These are phyloP conservation scores for Botryobasidium botryosum DNA, from an alignment of 768 basidiomycete genomes.

Conservation along the genomic window DNA sequence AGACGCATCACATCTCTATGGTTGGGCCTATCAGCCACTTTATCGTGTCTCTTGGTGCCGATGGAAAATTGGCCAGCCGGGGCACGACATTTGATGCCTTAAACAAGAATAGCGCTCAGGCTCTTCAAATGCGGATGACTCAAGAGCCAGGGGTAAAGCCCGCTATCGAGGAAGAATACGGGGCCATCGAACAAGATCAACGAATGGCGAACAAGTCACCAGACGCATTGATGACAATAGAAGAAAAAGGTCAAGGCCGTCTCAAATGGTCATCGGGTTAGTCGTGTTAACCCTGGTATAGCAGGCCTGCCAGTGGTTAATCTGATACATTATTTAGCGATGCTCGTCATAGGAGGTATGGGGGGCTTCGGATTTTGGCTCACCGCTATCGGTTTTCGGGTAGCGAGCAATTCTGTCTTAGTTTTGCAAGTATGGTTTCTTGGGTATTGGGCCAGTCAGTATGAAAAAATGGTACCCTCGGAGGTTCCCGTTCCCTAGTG, in stretches of 20 bases:
- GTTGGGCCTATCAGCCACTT: constrained; percentile 35
- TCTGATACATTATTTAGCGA: constrained; percentile 15
- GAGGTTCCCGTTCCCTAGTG: constrained; percentile 21
- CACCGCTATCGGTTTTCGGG: constrained; percentile 12
- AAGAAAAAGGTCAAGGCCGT: constrained; percentile 44
- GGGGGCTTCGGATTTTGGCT: constrained; percentile 21
- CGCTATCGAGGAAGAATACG: constrained; percentile 19
- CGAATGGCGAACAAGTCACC: constrained; percentile 18
- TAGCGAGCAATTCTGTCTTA: constrained; percentile 12
- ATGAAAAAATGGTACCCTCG: constrained; percentile 13
- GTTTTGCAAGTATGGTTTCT: constrained; percentile 27
- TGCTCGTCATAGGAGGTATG: constrained; percentile 20
- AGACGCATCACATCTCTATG: constrained; percentile 40
- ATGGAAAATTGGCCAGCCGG: constrained; percentile 35
- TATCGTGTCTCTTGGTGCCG: constrained; percentile 35
- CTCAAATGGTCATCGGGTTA: constrained; percentile 33
- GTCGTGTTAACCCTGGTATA: constrained; percentile 6
- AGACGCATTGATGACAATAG: constrained; percentile 45
- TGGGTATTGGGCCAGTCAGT: constrained; percentile 18
- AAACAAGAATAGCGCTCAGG: constrained; percentile 23
- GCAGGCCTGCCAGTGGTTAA: neutral
- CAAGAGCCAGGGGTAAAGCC: no score
- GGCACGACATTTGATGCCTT: constrained; percentile 34
- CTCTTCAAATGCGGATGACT: no score
- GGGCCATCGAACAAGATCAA: constrained; percentile 5